A percentile compares a stretch with the other conserved stretches of the same genome.
Evolutionary conservation across 2,329 filamentous ascomycete genomes (phyloP).

Genomic region (Hypoxylon sp.): DNA sequence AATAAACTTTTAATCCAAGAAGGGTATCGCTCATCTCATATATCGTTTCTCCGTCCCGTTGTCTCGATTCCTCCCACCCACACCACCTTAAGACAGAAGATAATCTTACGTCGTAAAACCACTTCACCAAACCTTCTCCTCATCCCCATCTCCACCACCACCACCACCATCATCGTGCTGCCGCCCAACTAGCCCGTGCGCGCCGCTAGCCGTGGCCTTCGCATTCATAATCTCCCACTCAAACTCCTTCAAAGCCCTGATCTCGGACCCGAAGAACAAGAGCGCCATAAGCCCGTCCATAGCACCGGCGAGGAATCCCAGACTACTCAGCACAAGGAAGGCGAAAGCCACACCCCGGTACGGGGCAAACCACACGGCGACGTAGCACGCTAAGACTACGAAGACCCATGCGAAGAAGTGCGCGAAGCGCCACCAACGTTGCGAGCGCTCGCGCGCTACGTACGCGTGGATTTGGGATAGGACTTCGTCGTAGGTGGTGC

Average conservation of each 20-base stretch:
- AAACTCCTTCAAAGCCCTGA: constrained; percentile 89
- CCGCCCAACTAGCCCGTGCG: constrained; percentile 35
- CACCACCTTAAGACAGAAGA: neutral
- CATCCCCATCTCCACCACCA: constrained; percentile 20
- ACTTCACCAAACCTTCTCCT: constrained; percentile 45
- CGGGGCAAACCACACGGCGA: constrained; percentile 90
- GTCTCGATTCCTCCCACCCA: neutral
- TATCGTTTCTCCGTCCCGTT: neutral
- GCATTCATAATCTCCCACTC: constrained; percentile 90
- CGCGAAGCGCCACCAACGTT: constrained; percentile 77
- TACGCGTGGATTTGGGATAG: constrained; percentile 79
- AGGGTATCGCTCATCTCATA: constrained; percentile 1
- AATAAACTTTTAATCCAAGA: constrained; percentile 6
- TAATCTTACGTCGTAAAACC: constrained; percentile 3
- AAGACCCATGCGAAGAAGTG: constrained; percentile 81
- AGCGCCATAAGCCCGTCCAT: constrained; percentile 89
- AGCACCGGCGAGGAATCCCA: constrained; percentile 81
- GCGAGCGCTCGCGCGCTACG: constrained; percentile 76
- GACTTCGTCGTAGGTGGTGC: constrained; percentile 78
- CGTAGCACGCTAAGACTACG: constrained; percentile 79
- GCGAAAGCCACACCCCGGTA: constrained; percentile 83
- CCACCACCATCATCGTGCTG: constrained; percentile 8
- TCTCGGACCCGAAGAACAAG: constrained; percentile 87
- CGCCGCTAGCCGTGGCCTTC: constrained; percentile 60
- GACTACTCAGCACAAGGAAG: constrained; percentile 82